Percentiles rank a stretch among this genome's conserved stretches.
phyloP scores from a whole-genome alignment of 2,329 filamentous ascomycete species.

The Colletotrichum phormii region DNA sequence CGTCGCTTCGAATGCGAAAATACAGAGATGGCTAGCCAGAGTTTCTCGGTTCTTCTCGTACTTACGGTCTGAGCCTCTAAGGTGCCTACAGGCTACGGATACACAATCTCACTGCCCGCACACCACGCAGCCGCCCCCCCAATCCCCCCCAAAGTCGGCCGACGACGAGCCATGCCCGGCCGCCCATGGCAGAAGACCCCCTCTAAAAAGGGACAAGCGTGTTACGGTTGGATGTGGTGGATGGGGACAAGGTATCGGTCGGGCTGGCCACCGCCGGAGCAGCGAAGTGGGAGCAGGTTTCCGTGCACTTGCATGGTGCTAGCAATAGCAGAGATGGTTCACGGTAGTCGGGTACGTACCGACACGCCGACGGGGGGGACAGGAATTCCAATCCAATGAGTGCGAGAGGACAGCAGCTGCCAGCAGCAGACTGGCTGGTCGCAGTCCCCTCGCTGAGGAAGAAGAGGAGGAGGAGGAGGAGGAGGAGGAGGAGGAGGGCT shows the following conservation, averaged over 20 bases:
- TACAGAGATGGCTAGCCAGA: not conserved
- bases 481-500: too few relatives aligned
- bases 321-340: constrained; percentile 1
- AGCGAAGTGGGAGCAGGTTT: constrained; percentile 29
- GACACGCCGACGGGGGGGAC: not conserved
- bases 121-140: not conserved
- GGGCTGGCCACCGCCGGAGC: constrained; percentile 29
- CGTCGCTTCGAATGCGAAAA: not conserved
- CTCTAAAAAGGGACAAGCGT: constrained; percentile 3
- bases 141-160: not conserved
- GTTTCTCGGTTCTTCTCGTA: not conserved
- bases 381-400: not conserved
- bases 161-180: not conserved
- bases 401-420: not conserved
- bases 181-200: not conserved
- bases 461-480: too few relatives aligned
- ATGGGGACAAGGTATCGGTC: constrained; percentile 1
- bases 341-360: constrained; percentile 30
- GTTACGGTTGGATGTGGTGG: not conserved
- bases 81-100: too few relatives aligned
- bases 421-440: too few relatives aligned
- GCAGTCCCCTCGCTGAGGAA: too few relatives aligned
- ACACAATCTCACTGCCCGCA: not conserved
- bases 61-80: not conserved
- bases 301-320: constrained; percentile 16